Percentiles rank a stretch among this genome's conserved stretches.
Evolutionary conservation across 1,284 basidiomycete genomes (phyloP).

Genomic region (Melampsora larici-populina): DNA sequence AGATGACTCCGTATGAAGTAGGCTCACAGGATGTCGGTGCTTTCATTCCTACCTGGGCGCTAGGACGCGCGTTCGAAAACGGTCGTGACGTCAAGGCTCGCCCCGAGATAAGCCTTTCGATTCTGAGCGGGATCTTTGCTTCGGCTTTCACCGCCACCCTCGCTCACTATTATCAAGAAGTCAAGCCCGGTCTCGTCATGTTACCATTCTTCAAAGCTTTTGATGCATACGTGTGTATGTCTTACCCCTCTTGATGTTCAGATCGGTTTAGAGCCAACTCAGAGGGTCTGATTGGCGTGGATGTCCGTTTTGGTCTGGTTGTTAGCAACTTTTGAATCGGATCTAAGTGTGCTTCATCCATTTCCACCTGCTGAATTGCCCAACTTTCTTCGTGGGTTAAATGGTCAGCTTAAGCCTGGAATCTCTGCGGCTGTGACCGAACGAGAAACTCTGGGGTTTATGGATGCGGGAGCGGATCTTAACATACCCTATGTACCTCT

Average conservation of each 20-base stretch:
- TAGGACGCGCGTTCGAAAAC: constrained; percentile 55
- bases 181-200: constrained; percentile 54
- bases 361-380: constrained; percentile 56
- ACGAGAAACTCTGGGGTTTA: constrained; percentile 55
- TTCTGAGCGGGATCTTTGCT: constrained; percentile 56
- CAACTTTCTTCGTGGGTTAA: constrained; percentile 56
- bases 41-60: constrained; percentile 57
- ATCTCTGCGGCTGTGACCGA: constrained; percentile 54
- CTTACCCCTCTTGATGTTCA: neutral
- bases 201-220: constrained; percentile 55
- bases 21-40: constrained; percentile 58
- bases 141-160: constrained; percentile 56
- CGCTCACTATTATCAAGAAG: constrained; percentile 56
- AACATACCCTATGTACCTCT: constrained; percentile 57
- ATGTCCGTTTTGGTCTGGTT: neutral
- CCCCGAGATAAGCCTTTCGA: constrained; percentile 56
- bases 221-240: constrained; percentile 51
- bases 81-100: constrained; percentile 55
- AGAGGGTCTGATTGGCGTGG: neutral
- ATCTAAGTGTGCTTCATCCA: constrained; percentile 56
- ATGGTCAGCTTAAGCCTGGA: constrained; percentile 53
- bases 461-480: constrained; percentile 56
- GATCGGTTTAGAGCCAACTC: neutral
- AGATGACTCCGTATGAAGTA: constrained; percentile 57
- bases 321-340: constrained; percentile 52